These are phyloP conservation scores for Entophlyctis luteolus DNA, from an alignment of 192 early-diverging fungal genomes.

Conservation along the genomic window DNA sequence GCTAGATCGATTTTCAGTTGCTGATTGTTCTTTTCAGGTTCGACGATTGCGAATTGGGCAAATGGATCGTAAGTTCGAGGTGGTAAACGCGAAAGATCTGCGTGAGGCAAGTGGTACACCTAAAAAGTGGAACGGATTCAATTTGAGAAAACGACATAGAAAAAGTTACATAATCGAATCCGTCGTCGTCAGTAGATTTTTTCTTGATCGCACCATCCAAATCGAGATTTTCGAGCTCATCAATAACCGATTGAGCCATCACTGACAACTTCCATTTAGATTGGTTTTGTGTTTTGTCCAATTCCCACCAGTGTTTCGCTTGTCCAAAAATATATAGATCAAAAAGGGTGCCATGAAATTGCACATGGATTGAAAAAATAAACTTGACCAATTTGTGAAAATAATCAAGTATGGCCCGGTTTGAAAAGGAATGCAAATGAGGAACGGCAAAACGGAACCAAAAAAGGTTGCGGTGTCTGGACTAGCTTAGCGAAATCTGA, in stretches of 20 bases:
- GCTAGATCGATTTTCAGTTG: conserved; percentile 10
- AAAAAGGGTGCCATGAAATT: conserved; percentile 68
- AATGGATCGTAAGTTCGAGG: conserved; percentile 38
- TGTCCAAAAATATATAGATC: conserved; percentile 57
- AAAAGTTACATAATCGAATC: conserved; percentile 44
- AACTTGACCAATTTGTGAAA: conserved; percentile 60
- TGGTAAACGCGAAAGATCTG: conserved; percentile 33
- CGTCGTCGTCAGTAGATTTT: conserved; percentile 39
- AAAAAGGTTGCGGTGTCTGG: conserved; percentile 50
- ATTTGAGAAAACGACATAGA: conserved; percentile 34
- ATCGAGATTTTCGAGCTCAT: conserved; percentile 50
- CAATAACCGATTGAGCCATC: conserved; percentile 49
- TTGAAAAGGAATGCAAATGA: conserved; percentile 64
- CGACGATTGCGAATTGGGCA: conserved; percentile 18
- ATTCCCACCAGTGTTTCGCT: conserved; percentile 34
- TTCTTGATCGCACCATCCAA: conserved; percentile 41
- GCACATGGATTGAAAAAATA: conserved; percentile 62
- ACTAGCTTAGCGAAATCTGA: not conserved
- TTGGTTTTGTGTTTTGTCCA: not conserved
- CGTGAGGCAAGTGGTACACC: conserved; percentile 49
- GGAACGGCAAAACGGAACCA: conserved; percentile 57
- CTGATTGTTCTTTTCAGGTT: conserved; percentile 4
- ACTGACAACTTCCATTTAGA: conserved; percentile 22
- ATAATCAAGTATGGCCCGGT: conserved; percentile 54
- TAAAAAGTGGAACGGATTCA: not conserved